Percentiles rank a stretch among this genome's conserved stretches.
Evolutionary conservation across 305 asterid genomes (phyloP).

Genomic region (Fraxinus dipetala): DNA sequence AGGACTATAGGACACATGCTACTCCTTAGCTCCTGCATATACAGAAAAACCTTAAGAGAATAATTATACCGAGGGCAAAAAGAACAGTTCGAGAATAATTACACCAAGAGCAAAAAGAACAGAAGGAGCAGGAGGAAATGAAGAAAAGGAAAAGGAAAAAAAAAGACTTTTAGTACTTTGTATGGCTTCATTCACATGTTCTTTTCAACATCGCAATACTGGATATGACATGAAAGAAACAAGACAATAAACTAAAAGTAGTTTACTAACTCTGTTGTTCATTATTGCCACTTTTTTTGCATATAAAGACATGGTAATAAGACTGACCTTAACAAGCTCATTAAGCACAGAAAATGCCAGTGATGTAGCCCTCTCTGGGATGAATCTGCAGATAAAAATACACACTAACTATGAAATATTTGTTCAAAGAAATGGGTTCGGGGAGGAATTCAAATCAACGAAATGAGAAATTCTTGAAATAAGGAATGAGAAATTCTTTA

Average conservation of each 20-base stretch:
- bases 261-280: neutral
- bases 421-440: neutral
- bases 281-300: neutral
- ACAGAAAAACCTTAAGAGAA: neutral
- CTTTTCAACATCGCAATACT: neutral
- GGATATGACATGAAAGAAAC: constrained; percentile 3
- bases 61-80: neutral
- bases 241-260: neutral
- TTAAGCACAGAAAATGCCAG: constrained; percentile 61
- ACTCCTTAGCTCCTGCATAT: constrained; percentile 58
- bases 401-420: constrained; percentile 12
- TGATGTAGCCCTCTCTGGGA: constrained; percentile 81
- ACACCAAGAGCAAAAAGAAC: neutral
- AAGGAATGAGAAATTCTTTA: neutral
- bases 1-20: constrained; percentile 72
- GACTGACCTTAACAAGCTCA: constrained; percentile 68
- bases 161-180: neutral
- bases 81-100: constrained; percentile 2
- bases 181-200: constrained; percentile 1
- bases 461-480: neutral
- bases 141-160: neutral
- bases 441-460: constrained; percentile 10
- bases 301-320: neutral
- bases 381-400: constrained; percentile 51
- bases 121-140: neutral